Evolutionary conservation across 228 moss, liverwort and hornwort genomes (phyloP), one percentile per base, ranked within the genome.

Genomic region (Sphagnum fallax): DNA sequence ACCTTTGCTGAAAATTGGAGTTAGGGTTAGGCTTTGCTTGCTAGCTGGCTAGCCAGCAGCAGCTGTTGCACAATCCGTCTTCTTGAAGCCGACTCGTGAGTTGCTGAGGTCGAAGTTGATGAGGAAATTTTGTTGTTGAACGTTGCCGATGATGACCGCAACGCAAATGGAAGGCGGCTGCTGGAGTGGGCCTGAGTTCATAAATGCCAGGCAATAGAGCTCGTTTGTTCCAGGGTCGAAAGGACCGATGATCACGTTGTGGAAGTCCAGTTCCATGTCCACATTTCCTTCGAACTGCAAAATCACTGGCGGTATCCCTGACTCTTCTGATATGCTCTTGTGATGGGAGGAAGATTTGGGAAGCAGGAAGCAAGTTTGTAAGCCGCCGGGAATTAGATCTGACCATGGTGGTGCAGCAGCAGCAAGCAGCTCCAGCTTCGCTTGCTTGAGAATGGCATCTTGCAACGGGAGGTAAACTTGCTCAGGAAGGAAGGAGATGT

Each of bases 151-250:
- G 47, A 71, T 64, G 5, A 65, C 71, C 9, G 53, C 16, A 32
- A 32, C 32, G 32, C 32, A 32, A n/a, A 65, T 55, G 18, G 18
- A 50, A 12, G 9, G 9, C 12, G 55, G 55, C 32, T 32, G 32
- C 9, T 15, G 6, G 10, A 65, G 52, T 6, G 64, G 48, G 47
- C 71, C 71, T 1, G 64, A 10, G 5, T 71, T 65, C 53, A 71
- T 7, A 53, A 71, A 71, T 5, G 64, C 71, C 18, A 71, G 53
- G 53, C 71, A 71, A 53, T 63, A 71, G 47, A 71, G 64, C 9
- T 71, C 53, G 71, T 64, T 53, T 6, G 52, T 47, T 14, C 53
- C 13, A 32, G 32, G 32, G n/a, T 71, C 71, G 53, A 71, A 64
- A 15, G 71, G 71, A 4, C 71, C 71, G 10, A 71, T 15, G 53